Evolutionary conservation across 1,284 basidiomycete species (phyloP).

Genomic region (Porodaedalea pini): DNA sequence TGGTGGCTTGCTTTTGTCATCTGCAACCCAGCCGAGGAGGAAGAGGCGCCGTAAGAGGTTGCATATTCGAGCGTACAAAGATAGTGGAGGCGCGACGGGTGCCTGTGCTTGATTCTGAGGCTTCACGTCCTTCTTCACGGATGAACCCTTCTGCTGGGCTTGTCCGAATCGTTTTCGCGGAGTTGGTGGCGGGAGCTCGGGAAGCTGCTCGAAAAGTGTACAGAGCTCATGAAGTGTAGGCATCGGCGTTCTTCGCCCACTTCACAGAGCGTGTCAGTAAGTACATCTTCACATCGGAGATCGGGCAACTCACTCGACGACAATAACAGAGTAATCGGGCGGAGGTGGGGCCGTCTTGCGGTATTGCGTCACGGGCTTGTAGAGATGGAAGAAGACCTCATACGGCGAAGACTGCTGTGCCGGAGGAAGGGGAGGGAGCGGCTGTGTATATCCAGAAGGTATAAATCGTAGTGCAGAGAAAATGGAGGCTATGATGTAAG

Average conservation of each 20-base stretch:
- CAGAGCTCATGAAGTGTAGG: slow-evolving; percentile 69
- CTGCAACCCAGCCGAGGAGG: background rate
- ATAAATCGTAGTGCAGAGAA: slow-evolving; percentile 76
- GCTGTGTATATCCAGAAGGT: slow-evolving; percentile 54
- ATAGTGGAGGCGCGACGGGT: slow-evolving; percentile 28
- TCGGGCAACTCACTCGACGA: slow-evolving; percentile 65
- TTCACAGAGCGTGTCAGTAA: slow-evolving; percentile 29
- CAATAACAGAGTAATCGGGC: slow-evolving; percentile 86
- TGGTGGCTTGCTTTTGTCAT: background rate
- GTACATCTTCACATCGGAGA: background rate
- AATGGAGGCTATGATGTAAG: slow-evolving; percentile 51
- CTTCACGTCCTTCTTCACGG: slow-evolving; percentile 14
- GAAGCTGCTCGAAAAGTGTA: slow-evolving; percentile 57
- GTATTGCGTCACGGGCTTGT: slow-evolving; percentile 86
- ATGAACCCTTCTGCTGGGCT: slow-evolving; percentile 20
- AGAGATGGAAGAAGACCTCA: slow-evolving; percentile 85
- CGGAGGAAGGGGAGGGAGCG: slow-evolving; percentile 23
- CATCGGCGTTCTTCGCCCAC: slow-evolving; percentile 69
- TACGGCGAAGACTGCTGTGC: slow-evolving; percentile 53
- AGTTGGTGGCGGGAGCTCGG: slow-evolving; percentile 51
- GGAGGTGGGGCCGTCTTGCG: slow-evolving; percentile 74
- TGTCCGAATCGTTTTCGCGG: slow-evolving; percentile 44
- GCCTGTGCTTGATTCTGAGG: slow-evolving; percentile 17
- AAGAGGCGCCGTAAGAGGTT: background rate
- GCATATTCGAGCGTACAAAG: background rate